phyloP scores from a whole-genome alignment of 2,329 filamentous ascomycete genomes.

The Stachybotrys echinatus region DNA sequence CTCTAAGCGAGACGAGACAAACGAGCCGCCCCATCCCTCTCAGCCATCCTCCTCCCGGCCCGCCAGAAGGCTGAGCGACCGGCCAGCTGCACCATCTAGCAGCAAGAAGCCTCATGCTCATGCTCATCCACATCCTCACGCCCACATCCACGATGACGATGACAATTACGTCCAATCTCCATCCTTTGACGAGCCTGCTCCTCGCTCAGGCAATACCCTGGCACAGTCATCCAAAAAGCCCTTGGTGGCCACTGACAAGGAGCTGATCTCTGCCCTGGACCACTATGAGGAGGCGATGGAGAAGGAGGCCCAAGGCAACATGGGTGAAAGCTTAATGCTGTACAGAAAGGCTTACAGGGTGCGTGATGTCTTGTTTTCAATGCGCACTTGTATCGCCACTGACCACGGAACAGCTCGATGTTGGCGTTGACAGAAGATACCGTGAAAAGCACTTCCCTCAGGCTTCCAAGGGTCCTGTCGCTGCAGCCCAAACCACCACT shows the following conservation, averaged over 20 bases:
- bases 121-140: background rate
- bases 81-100: slow-evolving; percentile 4
- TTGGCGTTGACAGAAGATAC: slow-evolving; percentile 77
- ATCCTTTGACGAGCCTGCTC: slow-evolving; percentile 23
- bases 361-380: background rate
- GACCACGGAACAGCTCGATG: slow-evolving; percentile 60
- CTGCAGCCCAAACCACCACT: slow-evolving; percentile 16
- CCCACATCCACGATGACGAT: slow-evolving; percentile 13
- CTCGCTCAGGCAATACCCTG: slow-evolving; percentile 8
- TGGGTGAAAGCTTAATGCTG: slow-evolving; percentile 81
- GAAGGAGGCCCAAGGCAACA: slow-evolving; percentile 75
- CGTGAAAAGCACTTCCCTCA: slow-evolving; percentile 86
- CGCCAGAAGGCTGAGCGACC: background rate
- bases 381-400: too few species aligned
- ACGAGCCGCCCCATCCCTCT: slow-evolving; percentile 2
- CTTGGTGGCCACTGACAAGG: slow-evolving; percentile 17
- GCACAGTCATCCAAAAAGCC: slow-evolving; percentile 2
- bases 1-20: slow-evolving; percentile 17
- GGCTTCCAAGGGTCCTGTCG: slow-evolving; percentile 37
- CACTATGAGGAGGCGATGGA: slow-evolving; percentile 91
- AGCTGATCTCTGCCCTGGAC: slow-evolving; percentile 75
- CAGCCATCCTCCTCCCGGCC: slow-evolving; percentile 1
- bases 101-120: background rate
- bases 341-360: slow-evolving; percentile 90
- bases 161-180: slow-evolving; percentile 20